Conservation (phyloP, 2,329 filamentous ascomycete genomes). For the Penicillium concentricum region DNA sequence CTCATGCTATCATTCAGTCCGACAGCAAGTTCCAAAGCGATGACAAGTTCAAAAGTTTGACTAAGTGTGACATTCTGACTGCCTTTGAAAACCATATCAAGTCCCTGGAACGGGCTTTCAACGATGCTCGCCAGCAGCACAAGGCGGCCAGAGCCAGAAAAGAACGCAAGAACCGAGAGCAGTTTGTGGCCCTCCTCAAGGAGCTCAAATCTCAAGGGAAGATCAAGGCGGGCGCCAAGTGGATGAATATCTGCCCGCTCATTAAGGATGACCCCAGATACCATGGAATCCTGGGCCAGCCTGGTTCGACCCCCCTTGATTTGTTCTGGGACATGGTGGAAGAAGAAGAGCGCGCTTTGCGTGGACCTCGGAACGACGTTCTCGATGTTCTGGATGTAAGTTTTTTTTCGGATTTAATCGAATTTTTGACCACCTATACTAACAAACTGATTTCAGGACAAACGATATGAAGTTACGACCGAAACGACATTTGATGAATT, state of each 20-base stretch:
- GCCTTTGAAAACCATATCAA: constrained; percentile 96
- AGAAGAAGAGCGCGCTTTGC: constrained; percentile 85
- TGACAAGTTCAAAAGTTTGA: constrained; percentile 80
- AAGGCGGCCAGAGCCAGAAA: constrained; percentile 77
- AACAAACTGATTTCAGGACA: constrained; percentile 61
- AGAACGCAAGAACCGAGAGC: constrained; percentile 83
- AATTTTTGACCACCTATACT: constrained; percentile 27
- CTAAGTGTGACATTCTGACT: constrained; percentile 83
- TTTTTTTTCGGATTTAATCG: constrained; percentile 11
- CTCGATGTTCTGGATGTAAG: constrained; percentile 84
- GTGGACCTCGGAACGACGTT: constrained; percentile 76
- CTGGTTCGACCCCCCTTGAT: constrained; percentile 81
- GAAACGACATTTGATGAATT: constrained; percentile 90
- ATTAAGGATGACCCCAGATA: constrained; percentile 83
- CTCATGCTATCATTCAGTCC: constrained; percentile 75
- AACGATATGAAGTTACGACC: constrained; percentile 83
- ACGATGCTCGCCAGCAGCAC: constrained; percentile 83
- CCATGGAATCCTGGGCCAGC: constrained; percentile 75
- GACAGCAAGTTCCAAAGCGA: constrained; percentile 76
- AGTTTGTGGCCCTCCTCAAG: constrained; percentile 70
- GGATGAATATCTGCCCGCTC: constrained; percentile 74
- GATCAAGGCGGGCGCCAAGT: constrained; percentile 87
- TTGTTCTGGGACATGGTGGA: constrained; percentile 96
- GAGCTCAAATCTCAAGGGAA: constrained; percentile 73
- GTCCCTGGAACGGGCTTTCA: constrained; percentile 82